Evolutionary conservation across 2,329 filamentous ascomycete species (phyloP).

Genomic region (Fusarium clavum): DNA sequence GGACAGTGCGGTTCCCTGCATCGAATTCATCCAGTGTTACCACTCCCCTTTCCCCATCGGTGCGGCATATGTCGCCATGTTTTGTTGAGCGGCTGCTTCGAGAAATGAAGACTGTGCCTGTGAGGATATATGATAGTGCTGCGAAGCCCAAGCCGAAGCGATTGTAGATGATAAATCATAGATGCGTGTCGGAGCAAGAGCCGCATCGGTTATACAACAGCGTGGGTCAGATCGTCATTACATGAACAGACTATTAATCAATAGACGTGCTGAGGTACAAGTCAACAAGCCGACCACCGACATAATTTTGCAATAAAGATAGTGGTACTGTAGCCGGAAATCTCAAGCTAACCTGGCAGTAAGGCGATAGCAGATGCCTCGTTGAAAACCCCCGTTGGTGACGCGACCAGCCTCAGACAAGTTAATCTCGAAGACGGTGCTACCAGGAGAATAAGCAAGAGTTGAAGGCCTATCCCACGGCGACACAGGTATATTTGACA

Average conservation of each 20-base stretch:
- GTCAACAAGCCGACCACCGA: not conserved
- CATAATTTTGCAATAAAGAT: not conserved
- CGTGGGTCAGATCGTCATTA: not conserved
- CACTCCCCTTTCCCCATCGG: constrained; percentile 32
- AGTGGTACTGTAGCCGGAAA: constrained; percentile 1
- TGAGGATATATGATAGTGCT: not conserved
- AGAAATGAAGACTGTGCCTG: not conserved
- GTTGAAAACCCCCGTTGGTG: constrained; percentile 33
- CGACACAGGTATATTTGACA: constrained; percentile 33
- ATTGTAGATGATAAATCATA: not conserved
- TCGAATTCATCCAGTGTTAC: constrained; percentile 44
- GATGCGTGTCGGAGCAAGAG: not conserved
- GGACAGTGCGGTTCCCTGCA: constrained; percentile 46
- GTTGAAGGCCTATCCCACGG: constrained; percentile 30
- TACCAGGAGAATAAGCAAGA: constrained; percentile 38
- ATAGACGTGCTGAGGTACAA: not conserved
- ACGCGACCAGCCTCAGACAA: constrained; percentile 41
- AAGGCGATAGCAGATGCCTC: constrained; percentile 22
- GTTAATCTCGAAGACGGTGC: constrained; percentile 47
- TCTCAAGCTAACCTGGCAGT: constrained; percentile 14
- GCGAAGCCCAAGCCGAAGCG: not conserved
- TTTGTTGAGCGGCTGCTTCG: constrained; percentile 25
- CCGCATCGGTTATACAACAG: not conserved
- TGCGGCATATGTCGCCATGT: constrained; percentile 34
- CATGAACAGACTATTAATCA: not conserved